Base-by-base conservation (phyloP, 495 filamentous ascomycete species). In the Penicillium egyptiacum region DNA sequence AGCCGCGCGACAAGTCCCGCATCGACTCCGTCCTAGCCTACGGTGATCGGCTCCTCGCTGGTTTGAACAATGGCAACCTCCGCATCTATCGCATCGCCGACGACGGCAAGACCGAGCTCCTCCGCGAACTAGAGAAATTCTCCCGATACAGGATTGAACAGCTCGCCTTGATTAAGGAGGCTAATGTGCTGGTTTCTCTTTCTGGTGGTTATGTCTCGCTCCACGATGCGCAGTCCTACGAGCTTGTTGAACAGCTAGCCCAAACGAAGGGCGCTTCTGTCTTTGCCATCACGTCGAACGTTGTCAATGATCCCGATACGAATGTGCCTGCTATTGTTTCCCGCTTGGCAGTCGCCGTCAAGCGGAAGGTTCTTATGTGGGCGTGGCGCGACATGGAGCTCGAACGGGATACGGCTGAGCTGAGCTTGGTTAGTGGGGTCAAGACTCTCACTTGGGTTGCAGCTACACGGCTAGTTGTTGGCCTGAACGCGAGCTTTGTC, bases 331-430 rank as follows among this genome's bases (percentile, higher is more conserved):
- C 90, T 54, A 96, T 98, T 50, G 89, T 97, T 48, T 95, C 90
- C 9, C 79, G 92, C 33, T 75, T 99, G 31, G 93, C 91, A 10
- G 93, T 98, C 1, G 91, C 90, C 1, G 88, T 96, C 10, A 98
- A 97, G 79, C 80, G 94, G 67, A 90, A 88, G 62, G 79, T 98
- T 50, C 60, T 98, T 56, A 72, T 96, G 57, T 98, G 95, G 90
- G 86, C 88, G 45, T 99, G 94, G 94, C 86, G 92, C 59, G 94
- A 96, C 68, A 92, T 90, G 77, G 95, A 97, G 73, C 80, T 96
- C 46, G 83, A 82, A 35, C 70, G 75, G 2, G 85, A 95, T 23
- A 84, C 86, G 2, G 77, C 77, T 42, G 95, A 98, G 75, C 81
- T 96, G 35, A 83, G 83, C 4, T 78, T 98, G 31, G 80, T 87